These are phyloP conservation scores for Porcisia deanei DNA, from an alignment of 208 protist species.

Conservation along the genomic window DNA sequence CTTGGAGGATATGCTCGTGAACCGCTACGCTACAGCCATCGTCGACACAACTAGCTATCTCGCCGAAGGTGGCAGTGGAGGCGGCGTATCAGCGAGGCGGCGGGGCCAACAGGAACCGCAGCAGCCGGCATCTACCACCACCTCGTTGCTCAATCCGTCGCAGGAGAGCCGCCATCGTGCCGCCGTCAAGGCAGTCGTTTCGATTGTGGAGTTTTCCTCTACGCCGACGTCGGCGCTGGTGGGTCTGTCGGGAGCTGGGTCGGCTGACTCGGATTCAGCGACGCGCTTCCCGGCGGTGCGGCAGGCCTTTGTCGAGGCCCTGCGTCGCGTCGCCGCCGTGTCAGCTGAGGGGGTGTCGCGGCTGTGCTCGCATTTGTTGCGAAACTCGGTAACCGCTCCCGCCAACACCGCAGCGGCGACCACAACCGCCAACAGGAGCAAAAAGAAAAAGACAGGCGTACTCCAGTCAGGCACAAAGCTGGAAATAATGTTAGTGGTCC, in stretches of 20 bases:
- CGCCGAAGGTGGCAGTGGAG: constrained; percentile 13
- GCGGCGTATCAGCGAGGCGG: background rate
- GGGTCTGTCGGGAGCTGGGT: background rate
- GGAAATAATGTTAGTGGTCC: constrained; percentile 8
- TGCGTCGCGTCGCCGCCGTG: constrained; percentile 12
- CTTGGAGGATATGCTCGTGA: constrained; percentile 33
- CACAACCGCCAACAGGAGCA: background rate
- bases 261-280: constrained; percentile 5
- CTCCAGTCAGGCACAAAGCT: background rate
- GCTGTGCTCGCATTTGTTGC: constrained; percentile 22
- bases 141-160: constrained; percentile 19
- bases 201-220: constrained; percentile 31
- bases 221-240: constrained; percentile 9
- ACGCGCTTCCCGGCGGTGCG: constrained; percentile 22
- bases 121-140: background rate
- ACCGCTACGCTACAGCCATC: constrained; percentile 20
- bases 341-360: constrained; percentile 18
- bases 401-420: background rate
- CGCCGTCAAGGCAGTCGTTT: constrained; percentile 32
- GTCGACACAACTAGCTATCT: constrained; percentile 35
- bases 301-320: constrained; percentile 2
- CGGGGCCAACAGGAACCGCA: constrained; percentile 5
- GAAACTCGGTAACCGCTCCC: background rate
- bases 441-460: background rate
- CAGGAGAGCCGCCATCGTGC: constrained; percentile 25